Evolutionary conservation across 2,329 filamentous ascomycete genomes (phyloP).

Genomic region (Simplicillium sp.): DNA sequence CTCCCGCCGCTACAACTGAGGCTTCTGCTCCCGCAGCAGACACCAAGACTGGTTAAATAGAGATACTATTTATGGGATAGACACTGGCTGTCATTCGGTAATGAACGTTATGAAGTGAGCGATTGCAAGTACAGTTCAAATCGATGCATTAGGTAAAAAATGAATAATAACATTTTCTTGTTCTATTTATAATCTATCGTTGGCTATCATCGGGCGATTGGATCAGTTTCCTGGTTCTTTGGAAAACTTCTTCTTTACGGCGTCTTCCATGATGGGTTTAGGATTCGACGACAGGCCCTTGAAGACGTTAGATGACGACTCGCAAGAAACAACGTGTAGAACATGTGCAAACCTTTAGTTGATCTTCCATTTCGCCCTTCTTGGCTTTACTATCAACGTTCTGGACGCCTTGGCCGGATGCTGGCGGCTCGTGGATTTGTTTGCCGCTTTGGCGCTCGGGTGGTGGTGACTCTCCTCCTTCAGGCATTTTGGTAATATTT

Average conservation of each 20-base stretch:
- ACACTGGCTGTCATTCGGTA: too few species aligned
- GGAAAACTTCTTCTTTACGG: constrained; percentile 49
- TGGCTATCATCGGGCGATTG: not conserved
- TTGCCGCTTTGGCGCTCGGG: constrained; percentile 57
- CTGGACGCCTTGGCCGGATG: constrained; percentile 47
- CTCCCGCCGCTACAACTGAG: constrained; percentile 10
- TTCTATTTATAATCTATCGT: not conserved
- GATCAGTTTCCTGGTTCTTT: constrained; percentile 26
- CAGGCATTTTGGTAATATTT: constrained; percentile 25
- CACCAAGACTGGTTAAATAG: constrained; percentile 8
- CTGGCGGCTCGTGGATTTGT: constrained; percentile 52
- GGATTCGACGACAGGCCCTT: constrained; percentile 57
- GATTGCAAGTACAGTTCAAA: too few species aligned
- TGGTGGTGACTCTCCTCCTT: constrained; percentile 69
- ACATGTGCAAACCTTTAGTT: constrained; percentile 34
- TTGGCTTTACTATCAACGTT: constrained; percentile 43
- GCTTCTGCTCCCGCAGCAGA: not conserved
- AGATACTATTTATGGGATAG: not conserved
- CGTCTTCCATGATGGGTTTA: constrained; percentile 51
- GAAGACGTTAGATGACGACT: constrained; percentile 5
- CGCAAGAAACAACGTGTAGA: not conserved
- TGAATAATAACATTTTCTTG: not conserved
- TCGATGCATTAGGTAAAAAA: not conserved
- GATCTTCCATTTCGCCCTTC: constrained; percentile 32
- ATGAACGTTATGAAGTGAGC: too few species aligned